Percentiles rank a stretch among this genome's conserved stretches.
Conservation (phyloP, 2,329 filamentous ascomycete genomes). For the Lomentospora prolificans region DNA sequence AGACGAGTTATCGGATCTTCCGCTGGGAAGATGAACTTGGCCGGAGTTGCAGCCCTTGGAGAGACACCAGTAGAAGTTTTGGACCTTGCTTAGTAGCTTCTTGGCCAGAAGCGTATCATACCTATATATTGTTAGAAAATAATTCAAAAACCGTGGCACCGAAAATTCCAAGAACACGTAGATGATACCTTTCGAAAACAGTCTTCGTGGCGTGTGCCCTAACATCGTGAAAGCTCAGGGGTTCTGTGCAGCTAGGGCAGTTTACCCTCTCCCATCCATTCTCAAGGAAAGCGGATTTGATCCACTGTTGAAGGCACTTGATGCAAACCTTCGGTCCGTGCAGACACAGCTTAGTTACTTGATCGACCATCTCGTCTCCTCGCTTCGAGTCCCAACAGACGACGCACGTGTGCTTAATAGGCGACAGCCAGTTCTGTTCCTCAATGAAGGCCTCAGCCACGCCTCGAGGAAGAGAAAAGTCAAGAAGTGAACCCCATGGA, state of each 20-base stretch:
- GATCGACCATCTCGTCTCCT: background rate
- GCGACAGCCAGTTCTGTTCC: slow-evolving; percentile 2
- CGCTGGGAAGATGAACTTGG: slow-evolving; percentile 20
- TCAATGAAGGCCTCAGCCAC: background rate
- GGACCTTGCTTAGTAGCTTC: slow-evolving; percentile 18
- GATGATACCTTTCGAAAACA: slow-evolving; percentile 2
- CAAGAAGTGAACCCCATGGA: background rate
- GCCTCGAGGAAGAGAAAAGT: background rate
- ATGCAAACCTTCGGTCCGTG: slow-evolving; percentile 1
- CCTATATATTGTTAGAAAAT: slow-evolving; percentile 7
- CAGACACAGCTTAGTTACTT: background rate
- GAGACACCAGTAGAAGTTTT: slow-evolving; percentile 28
- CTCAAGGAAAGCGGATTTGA: background rate
- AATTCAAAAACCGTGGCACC: background rate
- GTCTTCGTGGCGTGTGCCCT: background rate
- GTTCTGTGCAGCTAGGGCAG: slow-evolving; percentile 1
- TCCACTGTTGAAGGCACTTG: slow-evolving; percentile 1
- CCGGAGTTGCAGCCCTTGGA: slow-evolving; percentile 25
- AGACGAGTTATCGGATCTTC: slow-evolving; percentile 6
- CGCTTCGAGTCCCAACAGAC: slow-evolving; percentile 1
- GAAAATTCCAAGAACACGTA: background rate
- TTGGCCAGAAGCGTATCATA: slow-evolving; percentile 26
- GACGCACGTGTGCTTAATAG: background rate
- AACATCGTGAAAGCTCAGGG: background rate
- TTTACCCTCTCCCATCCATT: slow-evolving; percentile 5